Base-by-base conservation (phyloP, 2,329 filamentous ascomycete genomes). In the Diaporthe helianthi region DNA sequence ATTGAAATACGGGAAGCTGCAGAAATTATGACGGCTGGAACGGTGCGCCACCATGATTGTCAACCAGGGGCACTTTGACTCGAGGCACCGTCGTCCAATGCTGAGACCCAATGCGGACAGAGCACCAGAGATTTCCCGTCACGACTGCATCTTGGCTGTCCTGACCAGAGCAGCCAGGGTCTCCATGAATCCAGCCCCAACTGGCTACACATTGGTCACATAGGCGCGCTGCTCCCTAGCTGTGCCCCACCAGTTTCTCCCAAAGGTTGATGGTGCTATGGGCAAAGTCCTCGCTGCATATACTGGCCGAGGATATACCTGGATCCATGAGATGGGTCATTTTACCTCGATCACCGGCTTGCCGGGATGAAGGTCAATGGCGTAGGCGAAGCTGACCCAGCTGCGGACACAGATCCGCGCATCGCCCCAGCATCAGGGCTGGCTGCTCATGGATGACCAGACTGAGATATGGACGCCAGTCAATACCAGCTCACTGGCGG, bases 61-160 rank as follows among this genome's bases (percentile, higher is more conserved):
- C 72, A 69, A 73, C 75, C 76, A 74, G 78, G 75, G 74, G 60
- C 70, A 67, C 71, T 73, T 76, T 74, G 80, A 82, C 80, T 83
- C 81, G 81, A 82, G 78, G 72, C 70, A 76, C 74, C 61, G 73
- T 66, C 65, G 47, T 64, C 68, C 67, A 71, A 66, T 63, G 68
- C 61, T 65, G 70, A 53, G 70, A 70, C 70, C 67, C 67, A 67
- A 71, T 71, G 46, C 36, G 24, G 38, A 58, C 55, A 26, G 51
- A 33, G 44, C 22, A 67, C 55, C 67, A 67, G 38, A 38, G 49
- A 33, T 51, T n/a, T 44, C 46, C 51, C 38, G 36, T 33, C 33
- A 55, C 44, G 58, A 26, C 63, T 60, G 36, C 51, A 46, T 33
- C 67, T 65, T 41, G 64, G 19, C 33, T n/a, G 31, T 38, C 49